Percentiles rank a stretch among this genome's conserved stretches.
Evolutionary conservation across 2,329 filamentous ascomycete genomes (phyloP).

Genomic region (Massarina eburnea): DNA sequence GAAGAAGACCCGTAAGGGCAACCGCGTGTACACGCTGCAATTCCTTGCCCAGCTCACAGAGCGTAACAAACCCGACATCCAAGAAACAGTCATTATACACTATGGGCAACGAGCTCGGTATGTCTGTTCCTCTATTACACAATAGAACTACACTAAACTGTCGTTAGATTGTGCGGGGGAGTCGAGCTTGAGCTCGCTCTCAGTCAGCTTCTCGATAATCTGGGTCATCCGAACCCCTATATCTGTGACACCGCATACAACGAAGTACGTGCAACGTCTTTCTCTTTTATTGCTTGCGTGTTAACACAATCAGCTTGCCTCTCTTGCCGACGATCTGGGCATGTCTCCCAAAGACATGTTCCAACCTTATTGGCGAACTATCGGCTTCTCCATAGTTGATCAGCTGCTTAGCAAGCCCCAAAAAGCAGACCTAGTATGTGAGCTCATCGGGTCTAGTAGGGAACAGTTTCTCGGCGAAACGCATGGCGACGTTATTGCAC

Average conservation of each 20-base stretch:
- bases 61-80: constrained; percentile 65
- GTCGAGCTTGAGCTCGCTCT: constrained; percentile 86
- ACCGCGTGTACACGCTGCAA: constrained; percentile 70
- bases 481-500: constrained; percentile 81
- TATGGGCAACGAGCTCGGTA: constrained; percentile 81
- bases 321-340: constrained; percentile 66
- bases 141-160: constrained; percentile 8
- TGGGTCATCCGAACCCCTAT: constrained; percentile 80
- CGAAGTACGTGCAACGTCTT: constrained; percentile 55
- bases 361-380: constrained; percentile 82
- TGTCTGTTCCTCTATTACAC: constrained; percentile 15
- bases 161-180: constrained; percentile 65
- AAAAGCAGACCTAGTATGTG: constrained; percentile 76
- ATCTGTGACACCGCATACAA: constrained; percentile 80
- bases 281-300: neutral
- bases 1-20: constrained; percentile 56
- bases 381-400: constrained; percentile 81
- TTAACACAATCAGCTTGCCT: constrained; percentile 57
- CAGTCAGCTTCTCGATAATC: constrained; percentile 79
- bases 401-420: constrained; percentile 81
- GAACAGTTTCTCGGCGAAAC: constrained; percentile 73
- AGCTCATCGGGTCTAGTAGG: constrained; percentile 75
- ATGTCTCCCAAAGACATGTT: constrained; percentile 70
- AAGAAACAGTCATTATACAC: constrained; percentile 82
- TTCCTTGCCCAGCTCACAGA: constrained; percentile 73